Percentiles rank a stretch among this genome's conserved stretches.
Evolutionary conservation across 2,329 filamentous ascomycete species (phyloP).

Genomic region (Pseudogymnoascus sp.): DNA sequence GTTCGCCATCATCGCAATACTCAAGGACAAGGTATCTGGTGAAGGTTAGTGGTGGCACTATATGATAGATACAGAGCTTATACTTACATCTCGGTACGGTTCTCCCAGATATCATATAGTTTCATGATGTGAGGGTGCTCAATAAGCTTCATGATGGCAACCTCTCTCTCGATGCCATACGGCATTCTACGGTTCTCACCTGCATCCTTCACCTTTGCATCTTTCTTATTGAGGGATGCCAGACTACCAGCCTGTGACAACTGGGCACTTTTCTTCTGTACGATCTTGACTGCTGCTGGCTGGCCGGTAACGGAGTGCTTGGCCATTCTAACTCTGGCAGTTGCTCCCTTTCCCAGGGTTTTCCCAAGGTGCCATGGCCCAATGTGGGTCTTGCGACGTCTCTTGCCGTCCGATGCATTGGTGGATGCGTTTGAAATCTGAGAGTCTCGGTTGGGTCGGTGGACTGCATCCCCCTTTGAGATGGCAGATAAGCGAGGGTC

Average conservation of each 20-base stretch:
- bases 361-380: slow-evolving; percentile 90
- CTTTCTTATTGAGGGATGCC: slow-evolving; percentile 69
- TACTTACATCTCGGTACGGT: slow-evolving; percentile 81
- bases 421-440: slow-evolving; percentile 32
- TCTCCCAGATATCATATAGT: slow-evolving; percentile 96
- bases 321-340: slow-evolving; percentile 77
- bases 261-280: slow-evolving; percentile 72
- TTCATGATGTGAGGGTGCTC: slow-evolving; percentile 93
- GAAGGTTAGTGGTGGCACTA: slow-evolving; percentile 19
- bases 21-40: slow-evolving; percentile 86
- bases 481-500: slow-evolving; percentile 29
- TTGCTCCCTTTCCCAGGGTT: slow-evolving; percentile 82
- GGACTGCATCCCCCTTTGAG: slow-evolving; percentile 24
- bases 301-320: slow-evolving; percentile 72
- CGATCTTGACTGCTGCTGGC: slow-evolving; percentile 88
- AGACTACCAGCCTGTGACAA: slow-evolving; percentile 80
- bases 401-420: slow-evolving; percentile 24
- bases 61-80: background rate
- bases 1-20: slow-evolving; percentile 64
- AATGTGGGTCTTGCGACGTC: slow-evolving; percentile 58
- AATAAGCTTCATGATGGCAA: slow-evolving; percentile 93
- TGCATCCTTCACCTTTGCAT: slow-evolving; percentile 46
- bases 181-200: slow-evolving; percentile 64
- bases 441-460: slow-evolving; percentile 31
- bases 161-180: slow-evolving; percentile 84